Conservation (phyloP, 495 filamentous ascomycete genomes). For the Astrothelium macrocarpum region DNA sequence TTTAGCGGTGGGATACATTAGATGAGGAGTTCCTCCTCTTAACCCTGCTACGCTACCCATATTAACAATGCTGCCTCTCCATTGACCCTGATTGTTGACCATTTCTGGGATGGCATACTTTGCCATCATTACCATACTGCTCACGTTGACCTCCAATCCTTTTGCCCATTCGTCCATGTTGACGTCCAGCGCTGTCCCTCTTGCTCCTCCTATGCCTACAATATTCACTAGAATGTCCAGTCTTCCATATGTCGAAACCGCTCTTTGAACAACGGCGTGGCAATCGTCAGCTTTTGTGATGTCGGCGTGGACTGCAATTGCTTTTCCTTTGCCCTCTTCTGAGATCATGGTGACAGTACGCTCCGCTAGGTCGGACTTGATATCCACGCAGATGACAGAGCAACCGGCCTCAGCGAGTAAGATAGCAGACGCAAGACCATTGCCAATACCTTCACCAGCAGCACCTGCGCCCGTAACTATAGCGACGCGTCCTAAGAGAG, state of each 20-base stretch:
- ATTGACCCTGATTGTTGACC: conserved; percentile 35
- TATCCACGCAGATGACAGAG: conserved; percentile 46
- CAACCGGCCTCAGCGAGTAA: conserved; percentile 47
- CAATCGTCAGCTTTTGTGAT: conserved; percentile 43
- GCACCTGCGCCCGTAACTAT: conserved; percentile 52
- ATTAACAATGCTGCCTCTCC: conserved; percentile 44
- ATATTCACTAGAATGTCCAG: conserved; percentile 47
- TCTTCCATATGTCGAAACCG: conserved; percentile 36
- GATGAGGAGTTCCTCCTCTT: conserved; percentile 47
- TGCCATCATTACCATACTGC: conserved; percentile 49
- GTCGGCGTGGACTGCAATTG: conserved; percentile 38
- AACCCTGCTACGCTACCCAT: conserved; percentile 49
- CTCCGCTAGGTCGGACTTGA: conserved; percentile 37
- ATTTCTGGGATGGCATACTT: conserved; percentile 47
- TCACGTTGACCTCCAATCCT: conserved; percentile 48
- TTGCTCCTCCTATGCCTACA: conserved; percentile 46
- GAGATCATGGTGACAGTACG: conserved; percentile 42
- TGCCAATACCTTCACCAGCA: conserved; percentile 45
- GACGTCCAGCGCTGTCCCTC: conserved; percentile 45
- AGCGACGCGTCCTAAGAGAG: conserved; percentile 40
- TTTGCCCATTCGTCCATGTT: conserved; percentile 45
- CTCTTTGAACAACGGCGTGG: conserved; percentile 29
- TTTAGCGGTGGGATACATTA: conserved; percentile 54
- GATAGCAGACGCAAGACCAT: conserved; percentile 49
- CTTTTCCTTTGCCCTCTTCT: conserved; percentile 23